phyloP scores from a whole-genome alignment of 805 yeast species.

The Teunomyces barrocoloradensis region DNA sequence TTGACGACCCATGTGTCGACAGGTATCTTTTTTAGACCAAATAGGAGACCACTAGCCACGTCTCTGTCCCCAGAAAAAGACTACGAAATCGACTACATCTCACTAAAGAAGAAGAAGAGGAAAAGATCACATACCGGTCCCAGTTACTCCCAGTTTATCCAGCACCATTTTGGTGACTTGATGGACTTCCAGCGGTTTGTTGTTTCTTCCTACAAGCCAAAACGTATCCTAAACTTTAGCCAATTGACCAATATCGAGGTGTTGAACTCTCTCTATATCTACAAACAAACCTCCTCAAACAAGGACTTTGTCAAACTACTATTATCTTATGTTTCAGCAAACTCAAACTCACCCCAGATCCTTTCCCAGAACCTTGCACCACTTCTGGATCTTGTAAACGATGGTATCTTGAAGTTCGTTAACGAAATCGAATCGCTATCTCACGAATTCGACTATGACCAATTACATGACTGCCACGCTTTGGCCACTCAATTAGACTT shows the following conservation, averaged over 20 bases:
- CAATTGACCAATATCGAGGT: conserved; percentile 26
- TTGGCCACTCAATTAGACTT: conserved; percentile 16
- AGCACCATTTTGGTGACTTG: conserved; percentile 18
- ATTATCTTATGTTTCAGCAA: conserved; percentile 12
- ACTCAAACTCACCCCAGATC: conserved; percentile 16
- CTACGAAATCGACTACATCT: conserved; percentile 12
- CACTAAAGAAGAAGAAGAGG: conserved; percentile 8
- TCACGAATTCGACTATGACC: conserved; percentile 19
- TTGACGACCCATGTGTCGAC: background rate
- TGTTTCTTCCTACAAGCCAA: conserved; percentile 17
- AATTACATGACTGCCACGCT: conserved; percentile 12
- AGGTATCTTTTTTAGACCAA: background rate
- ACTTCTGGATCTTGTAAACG: conserved; percentile 12
- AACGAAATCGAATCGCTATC: conserved; percentile 21
- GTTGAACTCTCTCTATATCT: conserved; percentile 25
- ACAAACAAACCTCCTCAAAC: conserved; percentile 18
- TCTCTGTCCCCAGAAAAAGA: conserved; percentile 3
- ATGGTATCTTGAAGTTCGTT: conserved; percentile 16
- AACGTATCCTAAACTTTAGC: conserved; percentile 16
- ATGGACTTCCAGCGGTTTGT: conserved; percentile 20
- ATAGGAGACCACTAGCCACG: conserved; percentile 5
- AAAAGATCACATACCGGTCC: background rate
- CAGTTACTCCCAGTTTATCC: conserved; percentile 16
- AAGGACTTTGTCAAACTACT: conserved; percentile 21
- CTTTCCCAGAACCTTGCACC: conserved; percentile 19